Conservation (phyloP, 352 stramenopile species). For the Blastocystis sp. region DNA sequence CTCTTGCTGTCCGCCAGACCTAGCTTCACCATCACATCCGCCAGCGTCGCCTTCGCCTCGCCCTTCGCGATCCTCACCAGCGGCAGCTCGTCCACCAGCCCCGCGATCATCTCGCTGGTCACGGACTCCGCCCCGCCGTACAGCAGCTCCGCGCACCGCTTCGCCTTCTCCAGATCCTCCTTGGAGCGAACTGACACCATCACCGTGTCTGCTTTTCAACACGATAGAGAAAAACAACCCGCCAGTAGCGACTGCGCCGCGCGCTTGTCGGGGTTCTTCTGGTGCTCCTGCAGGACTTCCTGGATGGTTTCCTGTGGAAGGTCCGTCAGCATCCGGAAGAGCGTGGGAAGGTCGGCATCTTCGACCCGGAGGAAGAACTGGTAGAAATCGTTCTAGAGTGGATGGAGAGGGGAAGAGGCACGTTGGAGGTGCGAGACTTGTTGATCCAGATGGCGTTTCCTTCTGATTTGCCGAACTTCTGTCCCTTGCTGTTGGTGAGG, state of each 20-base stretch:
- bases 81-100: conserved; percentile 47
- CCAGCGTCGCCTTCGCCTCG: background rate
- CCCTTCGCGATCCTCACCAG: background rate
- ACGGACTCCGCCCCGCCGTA: conserved; percentile 19
- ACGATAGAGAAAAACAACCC: conserved; percentile 45
- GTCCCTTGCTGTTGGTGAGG: conserved; percentile 90
- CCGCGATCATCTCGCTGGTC: background rate
- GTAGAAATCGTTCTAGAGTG: conserved; percentile 83
- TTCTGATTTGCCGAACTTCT: conserved; percentile 99
- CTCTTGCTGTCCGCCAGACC: conserved; percentile 48
- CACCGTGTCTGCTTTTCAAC: background rate
- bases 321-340: conserved; percentile 96
- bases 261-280: conserved; percentile 59
- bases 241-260: conserved; percentile 69
- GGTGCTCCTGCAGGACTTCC: conserved; percentile 71
- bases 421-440: conserved; percentile 74
- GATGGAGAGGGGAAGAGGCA: conserved; percentile 7
- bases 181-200: conserved; percentile 17
- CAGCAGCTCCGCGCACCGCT: conserved; percentile 42
- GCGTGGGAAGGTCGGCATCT: conserved; percentile 86
- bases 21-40: conserved; percentile 29
- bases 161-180: conserved; percentile 39
- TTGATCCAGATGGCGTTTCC: conserved; percentile 96
- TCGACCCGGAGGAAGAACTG: conserved; percentile 84
- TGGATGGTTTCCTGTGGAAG: conserved; percentile 86